phyloP scores from a whole-genome alignment of 2,329 filamentous ascomycete species.

The Trichoderma lentiforme region DNA sequence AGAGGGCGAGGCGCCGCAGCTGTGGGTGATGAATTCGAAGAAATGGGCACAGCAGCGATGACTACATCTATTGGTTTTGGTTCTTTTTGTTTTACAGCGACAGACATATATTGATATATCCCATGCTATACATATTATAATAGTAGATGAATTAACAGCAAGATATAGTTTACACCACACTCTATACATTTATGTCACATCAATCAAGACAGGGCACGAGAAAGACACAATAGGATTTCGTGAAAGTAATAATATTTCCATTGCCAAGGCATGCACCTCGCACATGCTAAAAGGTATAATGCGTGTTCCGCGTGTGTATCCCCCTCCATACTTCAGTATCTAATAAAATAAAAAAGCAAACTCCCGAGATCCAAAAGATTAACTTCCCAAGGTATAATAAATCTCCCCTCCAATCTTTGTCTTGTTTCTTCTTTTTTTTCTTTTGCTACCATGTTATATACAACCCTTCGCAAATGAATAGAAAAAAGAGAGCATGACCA shows the following conservation, averaged over 20 bases:
- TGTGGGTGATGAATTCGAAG: slow-evolving; percentile 31
- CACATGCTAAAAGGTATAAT: slow-evolving; percentile 12
- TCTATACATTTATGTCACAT: not conserved
- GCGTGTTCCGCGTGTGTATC: not conserved
- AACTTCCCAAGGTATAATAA: slow-evolving; percentile 11
- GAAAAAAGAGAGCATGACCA: not conserved
- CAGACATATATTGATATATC: not conserved
- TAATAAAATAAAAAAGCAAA: slow-evolving; percentile 6
- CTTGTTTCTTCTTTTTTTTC: not conserved
- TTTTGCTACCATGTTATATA: slow-evolving; percentile 7
- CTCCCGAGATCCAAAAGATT: not conserved
- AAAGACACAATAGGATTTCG: not conserved
- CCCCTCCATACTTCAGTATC: not conserved
- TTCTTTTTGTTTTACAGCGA: not conserved
- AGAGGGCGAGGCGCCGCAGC: slow-evolving; percentile 27
- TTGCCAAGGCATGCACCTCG: not conserved
- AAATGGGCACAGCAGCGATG: slow-evolving; percentile 16
- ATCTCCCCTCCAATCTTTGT: not conserved
- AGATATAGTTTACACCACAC: too few species aligned
- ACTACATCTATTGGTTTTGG: not conserved
- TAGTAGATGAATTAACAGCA: too few species aligned
- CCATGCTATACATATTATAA: not conserved
- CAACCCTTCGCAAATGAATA: not conserved
- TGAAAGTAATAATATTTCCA: slow-evolving; percentile 1
- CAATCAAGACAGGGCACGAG: not conserved